phyloP scores from a whole-genome alignment of 1,284 basidiomycete species.

The Cutaneotrichosporon cavernicola region DNA sequence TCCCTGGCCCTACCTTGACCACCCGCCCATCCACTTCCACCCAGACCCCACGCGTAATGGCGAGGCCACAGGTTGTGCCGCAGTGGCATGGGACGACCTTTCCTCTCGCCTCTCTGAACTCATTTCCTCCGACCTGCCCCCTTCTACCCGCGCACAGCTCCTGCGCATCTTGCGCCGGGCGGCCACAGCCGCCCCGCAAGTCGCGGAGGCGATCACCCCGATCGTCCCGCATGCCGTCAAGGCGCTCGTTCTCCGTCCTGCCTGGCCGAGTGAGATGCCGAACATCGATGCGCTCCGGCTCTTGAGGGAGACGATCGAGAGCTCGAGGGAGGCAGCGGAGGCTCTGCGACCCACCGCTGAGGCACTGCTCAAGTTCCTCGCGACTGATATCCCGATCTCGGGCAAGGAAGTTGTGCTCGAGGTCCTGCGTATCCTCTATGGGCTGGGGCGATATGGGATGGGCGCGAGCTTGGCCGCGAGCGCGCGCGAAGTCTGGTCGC shows the following conservation, averaged over 20 bases:
- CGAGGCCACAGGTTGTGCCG: slow-evolving; percentile 25
- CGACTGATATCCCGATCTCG: slow-evolving; percentile 53
- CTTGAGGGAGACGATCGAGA: slow-evolving; percentile 62
- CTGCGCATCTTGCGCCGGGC: slow-evolving; percentile 65
- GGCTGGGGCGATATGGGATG: slow-evolving; percentile 74
- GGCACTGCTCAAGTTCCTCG: slow-evolving; percentile 72
- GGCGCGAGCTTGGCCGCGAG: slow-evolving; percentile 55
- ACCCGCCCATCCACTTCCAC: slow-evolving; percentile 9
- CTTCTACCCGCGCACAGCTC: slow-evolving; percentile 55
- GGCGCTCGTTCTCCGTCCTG: slow-evolving; percentile 40
- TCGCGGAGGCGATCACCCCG: slow-evolving; percentile 60
- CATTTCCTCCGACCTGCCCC: slow-evolving; percentile 32
- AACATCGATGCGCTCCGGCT: slow-evolving; percentile 59
- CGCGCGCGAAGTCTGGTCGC: slow-evolving; percentile 43
- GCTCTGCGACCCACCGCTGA: slow-evolving; percentile 61
- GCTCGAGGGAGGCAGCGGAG: slow-evolving; percentile 67
- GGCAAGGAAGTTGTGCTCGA: slow-evolving; percentile 59
- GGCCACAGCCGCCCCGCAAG: slow-evolving; percentile 60
- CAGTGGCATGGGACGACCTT: slow-evolving; percentile 44
- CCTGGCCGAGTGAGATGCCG: slow-evolving; percentile 49
- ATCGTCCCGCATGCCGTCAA: slow-evolving; percentile 60
- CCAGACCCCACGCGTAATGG: slow-evolving; percentile 16
- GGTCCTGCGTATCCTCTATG: slow-evolving; percentile 66
- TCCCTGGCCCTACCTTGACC: slow-evolving; percentile 30
- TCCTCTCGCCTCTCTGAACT: slow-evolving; percentile 35